Percentiles rank a stretch among this genome's conserved stretches.
Conservation (phyloP, 2,329 filamentous ascomycete species). For the Sphaerulina vaccinii region DNA sequence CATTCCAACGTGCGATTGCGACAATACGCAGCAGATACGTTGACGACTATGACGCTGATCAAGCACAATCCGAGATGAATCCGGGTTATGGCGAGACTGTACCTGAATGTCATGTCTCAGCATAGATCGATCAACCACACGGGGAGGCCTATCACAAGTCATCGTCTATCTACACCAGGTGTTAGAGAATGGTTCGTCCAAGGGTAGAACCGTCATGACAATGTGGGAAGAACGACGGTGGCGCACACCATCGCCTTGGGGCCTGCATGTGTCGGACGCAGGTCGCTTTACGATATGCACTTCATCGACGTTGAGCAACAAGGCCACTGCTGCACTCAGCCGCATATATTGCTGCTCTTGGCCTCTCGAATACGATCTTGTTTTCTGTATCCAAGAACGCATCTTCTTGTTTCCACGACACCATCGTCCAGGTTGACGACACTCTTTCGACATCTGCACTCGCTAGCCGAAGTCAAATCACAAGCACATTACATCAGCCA, state of each 20-base stretch:
- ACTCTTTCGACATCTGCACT: conserved; percentile 11
- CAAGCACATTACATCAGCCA: background rate
- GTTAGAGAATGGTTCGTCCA: conserved; percentile 9
- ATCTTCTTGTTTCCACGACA: conserved; percentile 4
- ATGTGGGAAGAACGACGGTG: conserved; percentile 4
- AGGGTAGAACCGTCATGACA: conserved; percentile 5
- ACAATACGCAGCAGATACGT: background rate
- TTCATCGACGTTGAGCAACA: conserved; percentile 4
- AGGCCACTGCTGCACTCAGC: background rate
- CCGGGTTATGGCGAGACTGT: conserved; percentile 12
- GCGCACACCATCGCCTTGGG: conserved; percentile 1
- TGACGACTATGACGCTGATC: conserved; percentile 4
- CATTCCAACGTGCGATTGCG: conserved; percentile 1
- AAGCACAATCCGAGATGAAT: conserved; percentile 8
- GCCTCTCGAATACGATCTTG: background rate
- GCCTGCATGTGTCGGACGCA: conserved; percentile 4
- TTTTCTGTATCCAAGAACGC: background rate
- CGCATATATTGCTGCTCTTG: background rate
- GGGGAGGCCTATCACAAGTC: conserved; percentile 10
- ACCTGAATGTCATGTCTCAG: conserved; percentile 14
- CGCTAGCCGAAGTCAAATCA: background rate
- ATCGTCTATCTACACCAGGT: background rate
- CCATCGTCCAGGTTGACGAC: conserved; percentile 12
- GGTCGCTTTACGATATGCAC: background rate
- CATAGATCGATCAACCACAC: conserved; percentile 2